Evolutionary conservation across 768 basidiomycete species (phyloP).

Genomic region (Mycena indigotica): DNA sequence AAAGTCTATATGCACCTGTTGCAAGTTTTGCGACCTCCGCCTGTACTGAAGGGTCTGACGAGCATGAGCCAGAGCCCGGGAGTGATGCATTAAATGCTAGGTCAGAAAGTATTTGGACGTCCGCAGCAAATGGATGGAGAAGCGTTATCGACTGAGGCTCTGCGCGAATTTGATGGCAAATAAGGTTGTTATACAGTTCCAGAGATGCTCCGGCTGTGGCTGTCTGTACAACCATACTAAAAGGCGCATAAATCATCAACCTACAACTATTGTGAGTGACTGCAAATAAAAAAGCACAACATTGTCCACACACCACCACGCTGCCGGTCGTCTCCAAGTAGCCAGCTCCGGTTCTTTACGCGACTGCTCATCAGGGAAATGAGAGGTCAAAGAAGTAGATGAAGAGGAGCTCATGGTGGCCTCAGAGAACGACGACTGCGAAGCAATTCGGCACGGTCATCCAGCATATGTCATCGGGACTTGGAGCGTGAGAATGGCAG

Average conservation of each 20-base stretch:
- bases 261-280: not conserved
- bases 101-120: too few species aligned
- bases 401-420: too few species aligned
- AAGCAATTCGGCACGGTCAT: too few species aligned
- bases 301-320: not conserved
- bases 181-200: not conserved
- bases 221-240: not conserved
- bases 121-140: too few species aligned
- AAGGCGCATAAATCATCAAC: not conserved
- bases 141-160: not conserved
- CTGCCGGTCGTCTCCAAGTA: not conserved
- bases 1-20: not conserved
- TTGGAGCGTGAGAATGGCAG: too few species aligned
- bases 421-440: too few species aligned
- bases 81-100: too few species aligned
- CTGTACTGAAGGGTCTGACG: not conserved
- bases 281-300: not conserved
- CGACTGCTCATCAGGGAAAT: not conserved
- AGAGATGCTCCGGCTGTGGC: not conserved
- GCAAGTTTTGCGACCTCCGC: not conserved
- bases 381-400: not conserved
- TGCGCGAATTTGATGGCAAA: not conserved
- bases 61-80: not conserved
- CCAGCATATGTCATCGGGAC: too few species aligned
- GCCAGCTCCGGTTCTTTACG: not conserved